These are phyloP conservation scores for Ophiostoma perfectum DNA, from an alignment of 2,329 filamentous ascomycete species.

Conservation along the genomic window DNA sequence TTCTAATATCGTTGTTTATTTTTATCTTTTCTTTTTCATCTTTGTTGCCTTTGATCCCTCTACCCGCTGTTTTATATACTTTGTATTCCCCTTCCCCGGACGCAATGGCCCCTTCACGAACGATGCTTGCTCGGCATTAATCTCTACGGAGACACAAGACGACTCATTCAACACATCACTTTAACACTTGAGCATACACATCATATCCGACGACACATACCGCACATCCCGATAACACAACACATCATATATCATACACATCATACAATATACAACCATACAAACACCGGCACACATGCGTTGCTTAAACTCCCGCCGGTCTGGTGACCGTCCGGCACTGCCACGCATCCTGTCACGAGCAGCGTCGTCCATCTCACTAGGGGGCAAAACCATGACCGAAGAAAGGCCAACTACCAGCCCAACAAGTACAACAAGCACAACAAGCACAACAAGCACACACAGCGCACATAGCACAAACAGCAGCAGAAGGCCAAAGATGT, in stretches of 20 bases:
- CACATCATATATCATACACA: background rate
- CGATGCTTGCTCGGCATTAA: conserved; percentile 11
- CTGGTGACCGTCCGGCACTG: conserved; percentile 12
- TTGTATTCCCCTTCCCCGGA: conserved; percentile 7
- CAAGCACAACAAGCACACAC: background rate
- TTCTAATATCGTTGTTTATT: background rate
- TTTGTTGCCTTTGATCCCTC: background rate
- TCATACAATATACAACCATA: background rate
- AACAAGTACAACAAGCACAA: background rate
- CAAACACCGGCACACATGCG: background rate
- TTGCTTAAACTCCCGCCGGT: conserved; percentile 9
- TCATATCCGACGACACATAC: background rate
- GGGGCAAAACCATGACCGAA: conserved; percentile 5
- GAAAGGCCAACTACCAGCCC: conserved; percentile 12
- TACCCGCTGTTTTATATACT: background rate
- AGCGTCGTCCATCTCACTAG: conserved; percentile 13
- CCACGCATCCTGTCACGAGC: conserved; percentile 12
- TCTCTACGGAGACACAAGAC: conserved; percentile 10
- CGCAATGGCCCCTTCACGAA: conserved; percentile 12
- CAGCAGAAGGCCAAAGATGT: background rate
- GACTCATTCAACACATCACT: background rate
- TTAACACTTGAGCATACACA: background rate
- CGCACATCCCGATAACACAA: background rate
- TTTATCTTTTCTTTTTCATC: background rate
- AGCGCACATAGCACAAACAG: background rate